Percentiles rank a stretch among this genome's conserved stretches.
These are phyloP conservation scores for Candida dajiaensis DNA, from an alignment of 805 yeast species.

Conservation along the genomic window DNA sequence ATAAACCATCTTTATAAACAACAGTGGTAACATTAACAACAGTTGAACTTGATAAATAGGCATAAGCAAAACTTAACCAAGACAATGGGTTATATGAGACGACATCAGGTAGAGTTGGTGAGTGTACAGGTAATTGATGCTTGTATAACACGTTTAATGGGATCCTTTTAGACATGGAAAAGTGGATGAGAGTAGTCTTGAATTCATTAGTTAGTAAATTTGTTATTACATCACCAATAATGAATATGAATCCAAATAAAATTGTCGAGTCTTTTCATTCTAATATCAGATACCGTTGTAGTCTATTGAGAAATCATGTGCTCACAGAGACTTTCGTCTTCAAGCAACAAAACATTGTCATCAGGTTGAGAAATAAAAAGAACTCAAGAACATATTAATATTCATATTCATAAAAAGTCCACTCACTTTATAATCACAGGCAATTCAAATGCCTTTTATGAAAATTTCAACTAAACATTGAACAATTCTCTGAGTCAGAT, in stretches of 20 bases:
- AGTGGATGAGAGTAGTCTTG: too few species aligned
- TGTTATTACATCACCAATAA: too few species aligned
- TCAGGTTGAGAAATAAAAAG: constrained; percentile 16
- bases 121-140: constrained; percentile 55
- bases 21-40: constrained; percentile 15
- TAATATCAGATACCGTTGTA: constrained; percentile 91
- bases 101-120: constrained; percentile 44
- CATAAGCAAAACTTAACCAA: constrained; percentile 41
- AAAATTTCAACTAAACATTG: background rate
- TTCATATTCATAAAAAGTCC: too few species aligned
- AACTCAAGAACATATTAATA: background rate
- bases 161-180: constrained; percentile 32
- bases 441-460: background rate
- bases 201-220: too few species aligned
- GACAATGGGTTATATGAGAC: constrained; percentile 67
- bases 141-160: constrained; percentile 29
- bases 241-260: too few species aligned
- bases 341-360: constrained; percentile 35
- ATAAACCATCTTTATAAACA: constrained; percentile 29
- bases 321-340: constrained; percentile 50
- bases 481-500: background rate
- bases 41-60: constrained; percentile 23
- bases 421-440: background rate
- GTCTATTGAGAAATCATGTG: constrained; percentile 77
- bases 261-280: too few species aligned